These are phyloP conservation scores for Salix arbutifolia DNA, from an alignment of 345 rosid species.

Conservation along the genomic window DNA sequence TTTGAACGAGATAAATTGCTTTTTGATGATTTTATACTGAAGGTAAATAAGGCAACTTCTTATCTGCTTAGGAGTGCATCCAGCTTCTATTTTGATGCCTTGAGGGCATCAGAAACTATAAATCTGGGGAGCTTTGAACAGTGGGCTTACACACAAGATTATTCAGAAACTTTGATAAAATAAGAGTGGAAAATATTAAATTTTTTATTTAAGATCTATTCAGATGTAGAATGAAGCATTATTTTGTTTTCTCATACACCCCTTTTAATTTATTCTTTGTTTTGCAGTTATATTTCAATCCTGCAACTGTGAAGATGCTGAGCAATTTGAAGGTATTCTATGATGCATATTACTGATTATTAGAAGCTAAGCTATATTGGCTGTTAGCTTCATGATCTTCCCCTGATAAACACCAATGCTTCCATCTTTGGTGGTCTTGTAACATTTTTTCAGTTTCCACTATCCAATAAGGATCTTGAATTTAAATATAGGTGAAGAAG, in stretches of 20 bases:
- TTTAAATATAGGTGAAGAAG: neutral
- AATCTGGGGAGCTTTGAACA: too few species aligned
- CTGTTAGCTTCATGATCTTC: constrained; percentile 1
- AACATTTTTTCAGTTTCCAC: neutral
- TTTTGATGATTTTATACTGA: neutral
- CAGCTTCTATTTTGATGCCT: neutral
- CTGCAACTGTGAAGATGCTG: constrained; percentile 99
- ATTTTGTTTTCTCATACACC: neutral
- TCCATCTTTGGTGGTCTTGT: neutral
- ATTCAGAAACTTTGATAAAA: neutral
- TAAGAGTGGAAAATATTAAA: neutral
- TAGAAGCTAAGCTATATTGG: neutral
- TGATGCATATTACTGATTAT: neutral
- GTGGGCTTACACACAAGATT: too few species aligned
- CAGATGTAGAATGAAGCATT: neutral
- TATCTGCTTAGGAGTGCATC: neutral
- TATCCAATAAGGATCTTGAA: neutral
- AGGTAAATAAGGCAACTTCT: neutral
- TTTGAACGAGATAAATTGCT: too few species aligned
- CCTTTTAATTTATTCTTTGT: constrained; percentile 14
- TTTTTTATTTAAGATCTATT: neutral
- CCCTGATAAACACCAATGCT: neutral
- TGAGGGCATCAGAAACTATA: too few species aligned
- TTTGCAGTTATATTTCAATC: constrained; percentile 90
- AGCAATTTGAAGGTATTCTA: constrained; percentile 80